phyloP scores from a whole-genome alignment of 441 rosid genomes.

The Macaranga tanarius region DNA sequence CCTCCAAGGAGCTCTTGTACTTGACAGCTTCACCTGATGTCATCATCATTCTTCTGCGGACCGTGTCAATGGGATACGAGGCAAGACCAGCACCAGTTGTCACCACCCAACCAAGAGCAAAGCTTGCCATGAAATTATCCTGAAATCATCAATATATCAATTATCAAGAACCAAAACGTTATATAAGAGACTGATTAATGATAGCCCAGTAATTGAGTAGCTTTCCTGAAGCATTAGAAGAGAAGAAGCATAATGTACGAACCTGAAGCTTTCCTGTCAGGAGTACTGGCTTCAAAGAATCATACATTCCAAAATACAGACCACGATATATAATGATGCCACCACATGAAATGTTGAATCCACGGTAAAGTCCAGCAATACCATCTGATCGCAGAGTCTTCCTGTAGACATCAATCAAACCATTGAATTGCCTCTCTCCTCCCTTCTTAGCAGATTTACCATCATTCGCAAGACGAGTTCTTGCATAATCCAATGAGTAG shows the following conservation, averaged over 20 bases:
- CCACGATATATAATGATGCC: conserved; percentile 85
- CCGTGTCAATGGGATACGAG: conserved; percentile 84
- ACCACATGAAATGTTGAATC: conserved; percentile 77
- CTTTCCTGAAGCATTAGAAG: background rate
- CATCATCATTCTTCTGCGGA: conserved; percentile 99
- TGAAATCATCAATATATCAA: conserved; percentile 25
- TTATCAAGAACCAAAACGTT: too few relatives aligned
- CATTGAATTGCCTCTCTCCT: conserved; percentile 89
- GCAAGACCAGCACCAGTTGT: conserved; percentile 89
- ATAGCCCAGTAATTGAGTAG: too few relatives aligned
- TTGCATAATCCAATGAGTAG: conserved; percentile 78
- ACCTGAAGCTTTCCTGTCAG: conserved; percentile 74
- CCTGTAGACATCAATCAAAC: conserved; percentile 82
- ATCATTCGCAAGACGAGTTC: conserved; percentile 87
- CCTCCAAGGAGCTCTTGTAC: conserved; percentile 77
- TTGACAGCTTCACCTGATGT: conserved; percentile 92
- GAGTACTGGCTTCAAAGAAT: conserved; percentile 84
- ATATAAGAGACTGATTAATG: too few relatives aligned
- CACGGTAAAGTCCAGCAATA: conserved; percentile 84
- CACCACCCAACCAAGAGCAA: conserved; percentile 83
- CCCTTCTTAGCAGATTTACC: conserved; percentile 83
- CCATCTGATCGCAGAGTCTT: conserved; percentile 81
- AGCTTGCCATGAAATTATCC: conserved; percentile 92
- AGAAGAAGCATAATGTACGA: background rate
- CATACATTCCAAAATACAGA: conserved; percentile 87